A percentile compares a stretch with the other conserved stretches of the same genome.
Conservation (phyloP, 495 filamentous ascomycete genomes). For the Neurospora tetraspora region DNA sequence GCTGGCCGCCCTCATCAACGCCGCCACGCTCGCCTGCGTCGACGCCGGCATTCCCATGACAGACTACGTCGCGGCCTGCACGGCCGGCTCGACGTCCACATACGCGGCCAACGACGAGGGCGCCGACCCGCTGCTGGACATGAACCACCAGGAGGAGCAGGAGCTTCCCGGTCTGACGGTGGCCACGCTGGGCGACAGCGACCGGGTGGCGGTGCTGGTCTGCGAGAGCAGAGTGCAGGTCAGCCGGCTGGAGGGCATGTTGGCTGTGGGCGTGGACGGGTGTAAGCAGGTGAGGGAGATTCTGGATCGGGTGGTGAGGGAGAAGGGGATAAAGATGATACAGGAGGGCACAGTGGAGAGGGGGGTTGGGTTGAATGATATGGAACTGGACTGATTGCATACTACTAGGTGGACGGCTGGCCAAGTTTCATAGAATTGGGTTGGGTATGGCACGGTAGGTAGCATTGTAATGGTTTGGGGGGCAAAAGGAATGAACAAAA, state of each 20-base stretch:
- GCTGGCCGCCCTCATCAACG: constrained; percentile 83
- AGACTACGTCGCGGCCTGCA: constrained; percentile 82
- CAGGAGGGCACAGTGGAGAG: constrained; percentile 43
- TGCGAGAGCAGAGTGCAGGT: constrained; percentile 79
- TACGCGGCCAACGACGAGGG: constrained; percentile 51
- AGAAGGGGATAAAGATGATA: constrained; percentile 54
- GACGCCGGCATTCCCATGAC: constrained; percentile 94
- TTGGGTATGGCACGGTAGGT: background rate
- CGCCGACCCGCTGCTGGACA: constrained; percentile 82
- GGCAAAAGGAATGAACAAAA: background rate
- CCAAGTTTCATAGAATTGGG: background rate
- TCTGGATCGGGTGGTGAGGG: constrained; percentile 57
- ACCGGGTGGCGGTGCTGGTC: constrained; percentile 67
- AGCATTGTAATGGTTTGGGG: background rate
- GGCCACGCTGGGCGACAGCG: constrained; percentile 59
- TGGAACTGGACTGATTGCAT: constrained; percentile 32
- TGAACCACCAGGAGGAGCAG: constrained; percentile 77
- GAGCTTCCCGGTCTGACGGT: constrained; percentile 86
- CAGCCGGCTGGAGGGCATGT: constrained; percentile 75
- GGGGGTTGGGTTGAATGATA: constrained; percentile 29
- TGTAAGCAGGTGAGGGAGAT: constrained; percentile 78
- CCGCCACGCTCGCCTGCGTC: constrained; percentile 81
- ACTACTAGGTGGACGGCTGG: background rate
- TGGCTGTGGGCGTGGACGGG: constrained; percentile 84
- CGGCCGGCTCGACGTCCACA: constrained; percentile 64